These are phyloP conservation scores for Eucalyptus virginea DNA, from an alignment of 345 rosid species.

Conservation along the genomic window DNA sequence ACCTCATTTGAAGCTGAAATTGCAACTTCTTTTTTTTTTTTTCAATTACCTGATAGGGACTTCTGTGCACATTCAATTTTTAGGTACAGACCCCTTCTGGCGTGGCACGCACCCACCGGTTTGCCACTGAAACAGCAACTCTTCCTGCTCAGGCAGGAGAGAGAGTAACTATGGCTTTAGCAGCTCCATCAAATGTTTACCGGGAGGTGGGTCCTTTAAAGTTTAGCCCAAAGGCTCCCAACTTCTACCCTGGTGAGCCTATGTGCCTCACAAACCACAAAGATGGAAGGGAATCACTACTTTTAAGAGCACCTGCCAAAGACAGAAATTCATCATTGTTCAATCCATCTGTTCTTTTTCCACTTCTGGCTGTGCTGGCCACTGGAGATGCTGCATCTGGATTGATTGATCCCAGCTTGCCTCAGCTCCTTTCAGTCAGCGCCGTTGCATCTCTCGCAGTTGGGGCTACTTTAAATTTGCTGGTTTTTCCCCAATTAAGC, in stretches of 20 bases:
- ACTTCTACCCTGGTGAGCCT: constrained; percentile 78
- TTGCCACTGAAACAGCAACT: constrained; percentile 87
- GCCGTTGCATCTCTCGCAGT: constrained; percentile 59
- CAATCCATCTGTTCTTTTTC: constrained; percentile 49
- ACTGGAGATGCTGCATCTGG: constrained; percentile 92
- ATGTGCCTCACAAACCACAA: constrained; percentile 83
- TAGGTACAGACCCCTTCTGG: constrained; percentile 91
- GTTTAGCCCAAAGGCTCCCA: constrained; percentile 68
- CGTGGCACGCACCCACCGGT: constrained; percentile 70
- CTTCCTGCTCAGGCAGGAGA: constrained; percentile 97
- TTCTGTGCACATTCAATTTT: neutral
- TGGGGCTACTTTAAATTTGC: constrained; percentile 58
- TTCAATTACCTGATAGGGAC: neutral
- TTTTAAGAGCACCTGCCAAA: constrained; percentile 67
- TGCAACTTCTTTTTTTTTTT: neutral
- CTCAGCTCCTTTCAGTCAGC: constrained; percentile 70
- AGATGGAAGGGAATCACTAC: constrained; percentile 52
- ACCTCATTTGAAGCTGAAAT: neutral
- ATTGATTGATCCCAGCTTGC: constrained; percentile 77
- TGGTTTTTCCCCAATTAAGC: constrained; percentile 58
- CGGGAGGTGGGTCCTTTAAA: constrained; percentile 79
- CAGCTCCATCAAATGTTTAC: constrained; percentile 67
- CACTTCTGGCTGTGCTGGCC: constrained; percentile 66
- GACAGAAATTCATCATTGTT: constrained; percentile 48
- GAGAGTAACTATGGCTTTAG: constrained; percentile 82